phyloP scores from a whole-genome alignment of 257 asterid species.

The Solanum bulbocastanum region DNA sequence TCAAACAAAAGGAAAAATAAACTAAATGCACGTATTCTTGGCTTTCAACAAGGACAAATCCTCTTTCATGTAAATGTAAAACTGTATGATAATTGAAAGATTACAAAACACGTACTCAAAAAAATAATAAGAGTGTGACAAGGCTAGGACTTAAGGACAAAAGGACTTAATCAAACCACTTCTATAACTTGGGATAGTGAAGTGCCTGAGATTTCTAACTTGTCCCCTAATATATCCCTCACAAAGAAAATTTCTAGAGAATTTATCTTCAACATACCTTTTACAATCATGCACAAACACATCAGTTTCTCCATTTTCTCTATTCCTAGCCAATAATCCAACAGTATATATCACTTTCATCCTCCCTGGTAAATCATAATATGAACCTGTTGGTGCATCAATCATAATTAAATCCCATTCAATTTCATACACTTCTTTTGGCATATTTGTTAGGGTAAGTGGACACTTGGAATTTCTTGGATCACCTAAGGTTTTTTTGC shows the following conservation, averaged over 20 bases:
- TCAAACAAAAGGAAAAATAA: not conserved
- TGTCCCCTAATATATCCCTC: constrained; percentile 12
- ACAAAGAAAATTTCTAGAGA: constrained; percentile 25
- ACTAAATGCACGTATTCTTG: not conserved
- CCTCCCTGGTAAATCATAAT: constrained; percentile 8
- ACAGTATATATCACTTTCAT: constrained; percentile 28
- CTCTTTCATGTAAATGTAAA: not conserved
- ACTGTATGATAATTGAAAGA: not conserved
- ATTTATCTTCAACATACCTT: constrained; percentile 18
- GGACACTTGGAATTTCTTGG: constrained; percentile 24
- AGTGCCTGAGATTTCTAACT: constrained; percentile 17
- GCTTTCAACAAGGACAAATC: not conserved
- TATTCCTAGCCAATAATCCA: constrained; percentile 22
- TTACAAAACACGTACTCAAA: not conserved
- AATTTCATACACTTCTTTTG: constrained; percentile 16
- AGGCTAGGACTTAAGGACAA: constrained; percentile 9
- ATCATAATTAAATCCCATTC: constrained; percentile 36
- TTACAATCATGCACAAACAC: constrained; percentile 27
- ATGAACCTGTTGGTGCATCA: constrained; percentile 23
- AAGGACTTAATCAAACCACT: constrained; percentile 5
- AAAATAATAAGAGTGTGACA: not conserved
- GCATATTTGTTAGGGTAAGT: constrained; percentile 16
- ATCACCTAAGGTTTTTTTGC: constrained; percentile 10
- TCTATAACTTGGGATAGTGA: constrained; percentile 17
- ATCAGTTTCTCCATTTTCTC: constrained; percentile 21